phyloP scores from a whole-genome alignment of 306 rosid genomes.

The Corylus heterophylla region DNA sequence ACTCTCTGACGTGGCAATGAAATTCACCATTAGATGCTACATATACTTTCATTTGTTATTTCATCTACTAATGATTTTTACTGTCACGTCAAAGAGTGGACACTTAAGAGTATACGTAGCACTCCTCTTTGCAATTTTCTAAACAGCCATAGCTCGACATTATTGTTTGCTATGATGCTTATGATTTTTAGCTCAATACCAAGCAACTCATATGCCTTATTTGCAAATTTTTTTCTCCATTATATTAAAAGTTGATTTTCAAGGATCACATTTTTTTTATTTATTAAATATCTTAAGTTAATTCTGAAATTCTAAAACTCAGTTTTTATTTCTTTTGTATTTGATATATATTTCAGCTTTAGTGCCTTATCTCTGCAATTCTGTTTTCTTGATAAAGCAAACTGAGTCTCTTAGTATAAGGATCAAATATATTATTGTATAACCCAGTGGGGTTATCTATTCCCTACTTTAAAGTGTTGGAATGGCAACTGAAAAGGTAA shows the following conservation, averaged over 20 bases:
- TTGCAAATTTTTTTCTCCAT: slow-evolving; percentile 3
- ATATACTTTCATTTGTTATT: too few relatives aligned
- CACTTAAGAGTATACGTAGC: too few relatives aligned
- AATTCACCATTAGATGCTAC: too few relatives aligned
- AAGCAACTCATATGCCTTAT: slow-evolving; percentile 6
- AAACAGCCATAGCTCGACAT: not conserved
- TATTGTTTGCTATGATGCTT: slow-evolving; percentile 11
- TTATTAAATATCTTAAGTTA: not conserved
- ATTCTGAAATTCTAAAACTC: slow-evolving; percentile 4
- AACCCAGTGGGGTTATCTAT: not conserved
- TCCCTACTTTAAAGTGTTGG: not conserved
- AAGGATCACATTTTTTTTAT: not conserved
- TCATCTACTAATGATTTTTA: too few relatives aligned
- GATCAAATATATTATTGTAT: not conserved
- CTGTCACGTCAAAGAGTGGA: too few relatives aligned
- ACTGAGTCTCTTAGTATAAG: not conserved
- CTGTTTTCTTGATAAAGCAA: not conserved
- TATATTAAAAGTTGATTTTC: slow-evolving; percentile 9
- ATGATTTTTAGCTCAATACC: slow-evolving; percentile 8
- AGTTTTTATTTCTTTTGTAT: not conserved
- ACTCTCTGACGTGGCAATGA: too few relatives aligned
- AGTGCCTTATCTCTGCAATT: not conserved
- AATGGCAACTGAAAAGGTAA: not conserved
- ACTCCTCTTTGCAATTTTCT: not conserved
- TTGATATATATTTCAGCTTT: not conserved